phyloP scores from a whole-genome alignment of 1,284 basidiomycete species.

The Bjerkandera adusta region DNA sequence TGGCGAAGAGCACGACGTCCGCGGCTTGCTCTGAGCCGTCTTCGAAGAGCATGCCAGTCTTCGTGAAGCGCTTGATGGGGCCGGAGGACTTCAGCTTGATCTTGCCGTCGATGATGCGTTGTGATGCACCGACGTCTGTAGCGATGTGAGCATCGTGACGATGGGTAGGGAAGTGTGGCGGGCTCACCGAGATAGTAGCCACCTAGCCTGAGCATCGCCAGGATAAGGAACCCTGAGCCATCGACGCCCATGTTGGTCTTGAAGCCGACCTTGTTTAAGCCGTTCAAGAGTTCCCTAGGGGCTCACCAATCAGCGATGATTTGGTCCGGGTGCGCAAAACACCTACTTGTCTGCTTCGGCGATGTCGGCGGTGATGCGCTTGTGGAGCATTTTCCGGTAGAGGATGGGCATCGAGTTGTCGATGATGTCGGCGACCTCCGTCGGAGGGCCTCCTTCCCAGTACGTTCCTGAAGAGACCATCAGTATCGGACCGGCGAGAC shows the following conservation, averaged over 20 bases:
- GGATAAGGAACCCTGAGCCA: conserved; percentile 34
- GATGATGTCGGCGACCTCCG: conserved; percentile 52
- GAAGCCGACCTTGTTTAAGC: conserved; percentile 44
- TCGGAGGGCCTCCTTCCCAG: conserved; percentile 44
- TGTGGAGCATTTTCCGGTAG: conserved; percentile 42
- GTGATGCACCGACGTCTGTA: conserved; percentile 15
- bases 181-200: conserved; percentile 42
- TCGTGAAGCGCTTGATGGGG: conserved; percentile 16
- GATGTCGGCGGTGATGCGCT: conserved; percentile 45
- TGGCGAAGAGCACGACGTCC: conserved; percentile 30
- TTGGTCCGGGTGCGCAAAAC: not conserved
- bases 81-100: conserved; percentile 20
- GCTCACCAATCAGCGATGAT: not conserved
- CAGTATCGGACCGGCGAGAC: not conserved
- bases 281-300: conserved; percentile 37
- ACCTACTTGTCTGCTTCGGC: conserved; percentile 50
- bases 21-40: conserved; percentile 25
- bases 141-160: not conserved
- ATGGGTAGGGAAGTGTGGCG: not conserved
- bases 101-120: conserved; percentile 19
- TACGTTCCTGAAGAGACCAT: conserved; percentile 43
- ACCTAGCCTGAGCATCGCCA: conserved; percentile 35
- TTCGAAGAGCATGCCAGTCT: conserved; percentile 21
- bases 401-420: conserved; percentile 49
- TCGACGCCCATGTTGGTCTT: conserved; percentile 38